Percentiles rank a stretch among this genome's conserved stretches.
Evolutionary conservation across 2,329 filamentous ascomycete genomes (phyloP).

Genomic region (Ophidiomyces ophidiicola): DNA sequence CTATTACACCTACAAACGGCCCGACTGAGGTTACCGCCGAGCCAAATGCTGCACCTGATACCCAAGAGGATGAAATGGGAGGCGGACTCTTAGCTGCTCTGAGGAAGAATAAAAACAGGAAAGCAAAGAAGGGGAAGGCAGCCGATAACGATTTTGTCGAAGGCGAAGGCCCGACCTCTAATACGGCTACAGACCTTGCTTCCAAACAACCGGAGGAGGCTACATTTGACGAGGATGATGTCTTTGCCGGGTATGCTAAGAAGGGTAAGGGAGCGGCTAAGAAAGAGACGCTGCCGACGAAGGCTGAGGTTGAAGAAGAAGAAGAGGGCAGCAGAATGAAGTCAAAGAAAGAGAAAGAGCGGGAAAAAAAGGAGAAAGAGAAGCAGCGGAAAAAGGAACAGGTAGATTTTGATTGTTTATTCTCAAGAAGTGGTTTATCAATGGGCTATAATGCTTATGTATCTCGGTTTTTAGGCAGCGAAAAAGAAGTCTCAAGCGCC

Average conservation of each 20-base stretch:
- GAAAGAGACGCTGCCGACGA: slow-evolving; percentile 42
- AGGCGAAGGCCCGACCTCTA: slow-evolving; percentile 50
- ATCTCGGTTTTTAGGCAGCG: slow-evolving; percentile 45
- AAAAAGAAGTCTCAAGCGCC: slow-evolving; percentile 61
- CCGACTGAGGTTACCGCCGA: slow-evolving; percentile 30
- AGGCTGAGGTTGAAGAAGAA: slow-evolving; percentile 40
- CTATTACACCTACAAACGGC: slow-evolving; percentile 35
- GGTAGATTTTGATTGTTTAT: slow-evolving; percentile 40
- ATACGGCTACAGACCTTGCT: slow-evolving; percentile 40
- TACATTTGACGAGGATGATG: slow-evolving; percentile 67
- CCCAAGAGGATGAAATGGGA: slow-evolving; percentile 40
- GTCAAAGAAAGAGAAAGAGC: slow-evolving; percentile 98
- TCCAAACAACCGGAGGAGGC: slow-evolving; percentile 70
- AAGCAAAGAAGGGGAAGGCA: slow-evolving; percentile 76
- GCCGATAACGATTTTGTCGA: slow-evolving; percentile 62
- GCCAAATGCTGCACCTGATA: slow-evolving; percentile 41
- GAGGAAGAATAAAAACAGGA: slow-evolving; percentile 71
- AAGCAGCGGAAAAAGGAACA: slow-evolving; percentile 98
- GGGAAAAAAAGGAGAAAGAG: slow-evolving; percentile 93
- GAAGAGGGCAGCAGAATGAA: slow-evolving; percentile 57
- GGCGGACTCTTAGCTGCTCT: slow-evolving; percentile 68
- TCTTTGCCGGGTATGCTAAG: slow-evolving; percentile 58
- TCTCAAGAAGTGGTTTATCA: neutral
- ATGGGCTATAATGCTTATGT: neutral
- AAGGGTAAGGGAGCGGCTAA: slow-evolving; percentile 40